phyloP scores from a whole-genome alignment of 139 green algal species.

The Dunaliella primolecta region DNA sequence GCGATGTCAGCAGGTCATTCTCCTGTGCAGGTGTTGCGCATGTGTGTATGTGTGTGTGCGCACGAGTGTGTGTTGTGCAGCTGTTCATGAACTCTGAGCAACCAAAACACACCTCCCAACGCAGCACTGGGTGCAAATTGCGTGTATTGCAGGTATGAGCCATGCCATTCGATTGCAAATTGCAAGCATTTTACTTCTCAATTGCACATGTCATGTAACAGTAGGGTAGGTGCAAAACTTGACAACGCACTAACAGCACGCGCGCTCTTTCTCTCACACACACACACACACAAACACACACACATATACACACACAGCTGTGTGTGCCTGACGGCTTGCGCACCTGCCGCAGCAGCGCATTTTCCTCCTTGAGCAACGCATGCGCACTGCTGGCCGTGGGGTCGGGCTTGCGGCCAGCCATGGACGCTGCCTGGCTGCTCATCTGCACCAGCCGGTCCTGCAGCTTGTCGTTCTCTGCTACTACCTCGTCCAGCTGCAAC shows the following conservation, averaged over 20 bases:
- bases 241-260: too few relatives aligned
- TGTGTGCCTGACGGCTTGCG: too few relatives aligned
- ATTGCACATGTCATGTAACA: too few relatives aligned
- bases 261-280: too few relatives aligned
- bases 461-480: slow-evolving; percentile 53
- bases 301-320: too few relatives aligned
- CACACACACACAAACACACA: too few relatives aligned
- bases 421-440: slow-evolving; percentile 13
- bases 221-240: too few relatives aligned
- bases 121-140: too few relatives aligned
- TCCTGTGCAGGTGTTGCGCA: slow-evolving; percentile 21
- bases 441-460: slow-evolving; percentile 13
- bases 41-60: not conserved
- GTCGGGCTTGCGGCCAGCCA: not conserved
- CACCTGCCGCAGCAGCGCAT: slow-evolving; percentile 40
- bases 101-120: too few relatives aligned
- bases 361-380: slow-evolving; percentile 34
- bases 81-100: not conserved
- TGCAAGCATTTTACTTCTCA: too few relatives aligned
- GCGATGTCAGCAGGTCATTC: slow-evolving; percentile 52
- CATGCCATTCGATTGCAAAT: too few relatives aligned
- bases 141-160: too few relatives aligned
- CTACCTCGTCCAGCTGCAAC: slow-evolving; percentile 42
- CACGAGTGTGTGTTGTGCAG: not conserved
- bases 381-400: not conserved